Base-by-base conservation (phyloP, 192 early-diverging fungal genomes). In the Allomyces macrogynus region DNA sequence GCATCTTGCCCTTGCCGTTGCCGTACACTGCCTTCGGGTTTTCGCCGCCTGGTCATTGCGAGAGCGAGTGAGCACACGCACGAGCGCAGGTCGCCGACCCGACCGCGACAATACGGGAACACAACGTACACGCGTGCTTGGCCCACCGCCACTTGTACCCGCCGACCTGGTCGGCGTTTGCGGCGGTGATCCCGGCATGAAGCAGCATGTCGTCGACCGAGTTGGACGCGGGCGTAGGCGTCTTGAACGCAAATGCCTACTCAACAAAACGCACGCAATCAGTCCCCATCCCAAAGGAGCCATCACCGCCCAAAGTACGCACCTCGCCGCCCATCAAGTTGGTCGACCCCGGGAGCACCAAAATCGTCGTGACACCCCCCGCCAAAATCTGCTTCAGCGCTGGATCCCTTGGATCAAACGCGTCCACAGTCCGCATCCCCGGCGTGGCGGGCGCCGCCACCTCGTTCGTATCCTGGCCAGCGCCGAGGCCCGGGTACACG, bases 241-340 rank as follows among this genome's bases (percentile, higher is more conserved):
- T 64, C 67, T 90, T 90, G 69, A 89, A 75, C 4, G 76, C 77
- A 70, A 74, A 86, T 1, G 76, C 82, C 44, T 49, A 16, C 26
- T 4, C 26, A 1, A 26, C 1, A 26, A 4, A 1, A 4, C 26
- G 26, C 26, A 26, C 26, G 2, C 26, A 4, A 26, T 26, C 26
- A 26, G 26, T 26, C 26, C 26, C 26, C 26, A 1, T 26, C 26
- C 26, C 26, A 1, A 26, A 1, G 26, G 26, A 26, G 26, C 26
- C 26, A 26, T 26, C 26, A 1, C n/a, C 26, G 4, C 26, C 26
- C 26, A 26, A 49, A 49, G 1, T 1, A 49, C 12, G 25, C 18
- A 70, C 77, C 66, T 89, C 87, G 10, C 88, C 88, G 57, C 88
- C 88, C 77, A 89, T 88, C 40, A 87, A 40, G 64, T 86, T 88